Evolutionary conservation across 2,329 filamentous ascomycete species (phyloP).

Genomic region (Cladosporium sp.): DNA sequence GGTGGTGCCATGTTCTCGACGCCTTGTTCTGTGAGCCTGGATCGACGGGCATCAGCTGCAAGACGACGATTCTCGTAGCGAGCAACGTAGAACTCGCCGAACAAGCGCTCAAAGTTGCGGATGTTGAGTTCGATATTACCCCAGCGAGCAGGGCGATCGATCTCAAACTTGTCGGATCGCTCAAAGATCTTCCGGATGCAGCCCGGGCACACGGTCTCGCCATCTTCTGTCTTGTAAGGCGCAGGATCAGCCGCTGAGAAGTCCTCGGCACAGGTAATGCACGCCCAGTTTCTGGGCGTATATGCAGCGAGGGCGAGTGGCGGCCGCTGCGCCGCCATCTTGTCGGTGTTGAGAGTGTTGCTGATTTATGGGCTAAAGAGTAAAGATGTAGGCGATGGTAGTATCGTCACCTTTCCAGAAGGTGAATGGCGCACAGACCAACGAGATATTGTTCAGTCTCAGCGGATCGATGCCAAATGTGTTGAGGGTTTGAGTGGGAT

Average conservation of each 20-base stretch:
- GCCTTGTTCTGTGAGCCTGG: no score
- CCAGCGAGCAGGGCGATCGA: neutral
- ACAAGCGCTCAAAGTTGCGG: neutral
- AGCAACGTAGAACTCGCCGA: no score
- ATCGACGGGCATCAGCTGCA: no score
- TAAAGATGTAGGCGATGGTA: no score
- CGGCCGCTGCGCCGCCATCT: neutral
- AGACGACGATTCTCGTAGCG: no score
- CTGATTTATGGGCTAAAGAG: no score
- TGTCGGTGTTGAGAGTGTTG: neutral
- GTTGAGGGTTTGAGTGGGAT: no score
- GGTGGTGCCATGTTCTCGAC: no score
- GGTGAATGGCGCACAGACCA: no score
- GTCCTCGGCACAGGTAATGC: neutral
- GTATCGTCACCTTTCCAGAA: no score
- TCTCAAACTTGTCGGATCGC: neutral
- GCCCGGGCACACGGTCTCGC: neutral
- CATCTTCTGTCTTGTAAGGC: neutral
- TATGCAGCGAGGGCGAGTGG: neutral
- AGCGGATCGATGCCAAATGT: no score
- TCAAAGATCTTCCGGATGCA: neutral
- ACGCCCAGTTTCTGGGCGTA: neutral
- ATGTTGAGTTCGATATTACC: neutral
- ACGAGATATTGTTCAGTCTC: no score
- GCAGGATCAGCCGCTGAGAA: neutral